A percentile compares a stretch with the other conserved stretches of the same genome.
These are phyloP conservation scores for Leishmania tropica DNA, from an alignment of 208 protist species.

Conservation along the genomic window DNA sequence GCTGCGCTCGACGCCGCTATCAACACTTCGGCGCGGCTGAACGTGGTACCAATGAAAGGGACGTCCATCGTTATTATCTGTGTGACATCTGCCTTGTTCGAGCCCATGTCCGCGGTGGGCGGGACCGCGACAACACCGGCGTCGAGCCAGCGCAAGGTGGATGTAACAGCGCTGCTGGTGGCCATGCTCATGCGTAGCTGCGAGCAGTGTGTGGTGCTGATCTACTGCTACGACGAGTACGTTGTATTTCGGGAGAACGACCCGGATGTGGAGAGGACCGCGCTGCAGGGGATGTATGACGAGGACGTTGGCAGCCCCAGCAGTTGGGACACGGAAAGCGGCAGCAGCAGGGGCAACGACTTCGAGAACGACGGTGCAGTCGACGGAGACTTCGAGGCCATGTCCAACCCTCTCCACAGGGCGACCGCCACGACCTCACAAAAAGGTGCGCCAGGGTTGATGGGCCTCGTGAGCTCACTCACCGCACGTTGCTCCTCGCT, in stretches of 20 bases:
- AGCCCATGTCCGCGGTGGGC: slow-evolving; percentile 31
- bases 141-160: slow-evolving; percentile 59
- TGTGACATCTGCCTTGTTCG: slow-evolving; percentile 34
- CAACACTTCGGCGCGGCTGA: slow-evolving; percentile 75
- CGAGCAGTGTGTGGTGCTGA: slow-evolving; percentile 78
- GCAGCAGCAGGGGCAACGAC: not conserved
- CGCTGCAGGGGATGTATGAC: not conserved
- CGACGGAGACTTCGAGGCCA: not conserved
- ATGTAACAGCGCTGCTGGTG: slow-evolving; percentile 78
- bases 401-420: too few relatives aligned
- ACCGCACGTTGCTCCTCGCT: slow-evolving; percentile 12
- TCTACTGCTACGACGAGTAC: slow-evolving; percentile 48
- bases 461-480: slow-evolving; percentile 16
- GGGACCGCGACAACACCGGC: slow-evolving; percentile 22
- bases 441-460: slow-evolving; percentile 8
- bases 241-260: slow-evolving; percentile 20
- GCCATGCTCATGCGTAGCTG: slow-evolving; percentile 89
- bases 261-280: slow-evolving; percentile 14
- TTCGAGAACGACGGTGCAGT: not conserved
- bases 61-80: slow-evolving; percentile 85
- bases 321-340: not conserved
- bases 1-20: slow-evolving; percentile 80
- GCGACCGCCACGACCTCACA: not conserved
- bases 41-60: slow-evolving; percentile 91
- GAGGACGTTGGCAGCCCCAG: slow-evolving; percentile 19